Evolutionary conservation across 805 yeast species (phyloP), one percentile per base, ranked within the genome.

Genomic region (Myxozyma sirexii): DNA sequence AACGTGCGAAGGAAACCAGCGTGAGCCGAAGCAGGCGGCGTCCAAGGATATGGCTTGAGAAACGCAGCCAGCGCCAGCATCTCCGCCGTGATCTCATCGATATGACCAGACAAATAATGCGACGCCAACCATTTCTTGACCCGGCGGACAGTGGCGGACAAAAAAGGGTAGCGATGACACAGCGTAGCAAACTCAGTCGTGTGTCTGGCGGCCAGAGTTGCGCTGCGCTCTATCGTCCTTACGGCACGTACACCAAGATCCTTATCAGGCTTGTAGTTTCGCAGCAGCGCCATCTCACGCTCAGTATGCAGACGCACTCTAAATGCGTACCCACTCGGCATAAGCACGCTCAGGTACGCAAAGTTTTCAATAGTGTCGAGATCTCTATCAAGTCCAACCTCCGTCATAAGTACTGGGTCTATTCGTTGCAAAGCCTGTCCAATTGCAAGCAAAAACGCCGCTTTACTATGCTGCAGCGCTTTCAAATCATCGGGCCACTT

Each of bases 401-500:
- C 83, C 1, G 87, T 76, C 48, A 76, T 77, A 70, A 87, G 88
- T 17, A 74, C 75, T 12, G 85, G 79, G 54, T 83, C 82, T 58
- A 77, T 76, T 6, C 71, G 56, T 5, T 74, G 69, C 21, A 82
- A 59, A 26, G 70, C 71, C 50, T 82, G 82, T 53, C 83, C 81
- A 23, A 92, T 82, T 67, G 87, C 87, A 55, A 94, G 72, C 67
- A 93, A 76, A 67, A 94, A 90, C 6, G 98, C 98, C 33, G 96
- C 83, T 70, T 94, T 94, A 15, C 96, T 87, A 69, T 87, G 86
- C 72, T 94, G 98, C 56, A 91, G 75, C 1, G 97, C 91, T 41
- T 79, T 75, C 4, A 90, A 72, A 71, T 94, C 97, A 73, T 89
- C 96, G 1, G 99, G 99, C 99, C 99, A 94, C 72, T 85, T 84